Evolutionary conservation across 2,329 filamentous ascomycete species (phyloP), one percentile per base, ranked within the genome.

Genomic region (Chaetomiaceae sp.): DNA sequence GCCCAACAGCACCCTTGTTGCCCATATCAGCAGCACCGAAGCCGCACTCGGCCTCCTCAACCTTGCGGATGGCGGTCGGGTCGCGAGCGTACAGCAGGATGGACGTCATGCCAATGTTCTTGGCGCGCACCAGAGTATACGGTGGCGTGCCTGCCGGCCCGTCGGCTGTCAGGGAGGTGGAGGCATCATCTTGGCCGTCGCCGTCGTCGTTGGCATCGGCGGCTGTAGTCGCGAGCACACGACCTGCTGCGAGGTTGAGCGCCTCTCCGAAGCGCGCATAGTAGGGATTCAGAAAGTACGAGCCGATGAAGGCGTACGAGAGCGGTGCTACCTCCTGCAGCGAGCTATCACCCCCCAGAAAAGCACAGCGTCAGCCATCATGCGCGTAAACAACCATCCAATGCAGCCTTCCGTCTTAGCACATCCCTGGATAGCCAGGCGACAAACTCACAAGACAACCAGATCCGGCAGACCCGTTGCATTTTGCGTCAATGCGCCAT

Each of bases 271-370:
- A 84, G 22, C 78, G 76, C 47, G 80, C 70, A 57, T 93, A 81
- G 65, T 95, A 97, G 0, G 85, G 81, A 20, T 74, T 74, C 29
- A 97, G 69, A 55, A 86, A 86, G 17, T 86, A 84, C 30, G 86
- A 85, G 24, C 91, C 91, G 37, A 96, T 83, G 63, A 97, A 95
- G 19, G 86, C 81, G 60, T 88, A 81, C 42, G 84, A 78, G 40
- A 97, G 76, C 1, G 93, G 93, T 9, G 90, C 86, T 51, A 96
- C 75, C 67, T 98, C 93, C 66, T 98, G 90, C 15, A 98, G 76
- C 74, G 89, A 88, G 72, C 63, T 84, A 62, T 14, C 63, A 24
- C 1, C 14, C 12, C 30, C 18, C 33, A 17, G 17, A 20, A 11
- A 4, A 34, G 17, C 27, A 17, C 38, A 49, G 29, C 19, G 19